Evolutionary conservation across 2,329 filamentous ascomycete genomes (phyloP), one percentile per base, ranked within the genome.

Genomic region (Sporothrix brasiliensis): DNA sequence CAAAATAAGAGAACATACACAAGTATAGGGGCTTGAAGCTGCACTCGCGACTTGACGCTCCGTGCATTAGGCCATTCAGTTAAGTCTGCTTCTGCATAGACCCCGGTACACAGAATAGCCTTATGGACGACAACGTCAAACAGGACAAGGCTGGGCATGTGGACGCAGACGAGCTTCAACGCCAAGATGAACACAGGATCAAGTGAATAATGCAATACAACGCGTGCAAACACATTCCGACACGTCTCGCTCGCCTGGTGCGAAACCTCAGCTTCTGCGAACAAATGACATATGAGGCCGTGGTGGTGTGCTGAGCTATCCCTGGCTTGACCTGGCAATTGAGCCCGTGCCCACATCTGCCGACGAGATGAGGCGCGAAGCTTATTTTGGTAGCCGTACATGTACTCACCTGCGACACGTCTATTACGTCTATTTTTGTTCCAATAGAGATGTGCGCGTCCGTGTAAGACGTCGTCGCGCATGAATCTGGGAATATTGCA

Each of bases 31-130:
- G 6, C 7, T 34, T 34, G 34, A 9, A 34, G 6, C 34, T 9
- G 34, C 5, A 34, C 5, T 7, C 34, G 7, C 34, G 7, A 34
- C 34, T 34, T 34, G 34, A 34, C 7, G 7, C 34, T 34, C 34
- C 6, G 4, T 34, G 34, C 6, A 34, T 34, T 9, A 9, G 34
- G 34, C 34, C 34, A 34, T 7, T 34, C 34, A 34, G 34, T 34
- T 34, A 34, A 7, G 34, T 9, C 34, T 34, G 34, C 5, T 34
- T 34, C 5, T 34, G 34, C 69, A 78, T 79, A 75, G 77, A 79
- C 67, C 73, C 79, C 21, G 76, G 77, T 41, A 75, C 74, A 7
- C 76, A 79, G 66, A 78, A 79, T 65, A 76, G 79, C 27, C 70
- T 79, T 1, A 74, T 79, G 21, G 77, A 79, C 53, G 73, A 76